Percentiles rank a stretch among this genome's conserved stretches.
Conservation (phyloP, 129 eudicot species). For the Lonicera japonica region DNA sequence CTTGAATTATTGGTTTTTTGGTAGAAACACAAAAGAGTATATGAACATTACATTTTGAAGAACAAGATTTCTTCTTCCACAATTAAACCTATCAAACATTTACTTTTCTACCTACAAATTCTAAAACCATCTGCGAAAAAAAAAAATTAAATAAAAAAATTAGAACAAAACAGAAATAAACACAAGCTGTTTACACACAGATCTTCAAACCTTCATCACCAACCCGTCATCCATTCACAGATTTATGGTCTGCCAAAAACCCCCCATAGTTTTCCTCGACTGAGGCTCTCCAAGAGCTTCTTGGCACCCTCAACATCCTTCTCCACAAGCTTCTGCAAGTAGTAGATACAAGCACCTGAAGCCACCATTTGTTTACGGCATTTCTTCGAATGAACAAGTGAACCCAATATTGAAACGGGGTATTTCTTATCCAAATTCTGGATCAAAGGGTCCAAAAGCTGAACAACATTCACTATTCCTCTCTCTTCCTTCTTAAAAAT, state of each 20-base stretch:
- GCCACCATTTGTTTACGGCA: slow-evolving; percentile 64
- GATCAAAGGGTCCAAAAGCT: slow-evolving; percentile 38
- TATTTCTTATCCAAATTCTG: slow-evolving; percentile 42
- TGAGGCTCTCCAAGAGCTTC: slow-evolving; percentile 51
- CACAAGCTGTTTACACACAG: slow-evolving; percentile 11
- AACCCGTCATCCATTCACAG: slow-evolving; percentile 14
- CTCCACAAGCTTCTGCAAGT: slow-evolving; percentile 55
- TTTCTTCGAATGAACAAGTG: slow-evolving; percentile 49
- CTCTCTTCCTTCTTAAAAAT: slow-evolving; percentile 48
- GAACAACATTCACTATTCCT: slow-evolving; percentile 48
- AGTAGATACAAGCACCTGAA: slow-evolving; percentile 43
- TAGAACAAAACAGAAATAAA: background rate
- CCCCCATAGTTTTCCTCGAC: slow-evolving; percentile 61
- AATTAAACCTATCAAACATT: slow-evolving; percentile 17
- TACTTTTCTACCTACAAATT: slow-evolving; percentile 27
- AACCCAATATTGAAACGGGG: slow-evolving; percentile 40
- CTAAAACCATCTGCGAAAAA: slow-evolving; percentile 34
- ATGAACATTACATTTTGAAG: slow-evolving; percentile 16
- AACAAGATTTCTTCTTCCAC: slow-evolving; percentile 25
- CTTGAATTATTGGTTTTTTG: background rate
- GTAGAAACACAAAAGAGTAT: background rate
- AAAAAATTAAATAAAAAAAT: slow-evolving; percentile 1
- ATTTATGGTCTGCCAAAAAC: slow-evolving; percentile 39
- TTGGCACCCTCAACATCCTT: slow-evolving; percentile 66
- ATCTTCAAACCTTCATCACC: slow-evolving; percentile 11